phyloP scores from a whole-genome alignment of 768 basidiomycete genomes.

The Xanthoconium stramineum region DNA sequence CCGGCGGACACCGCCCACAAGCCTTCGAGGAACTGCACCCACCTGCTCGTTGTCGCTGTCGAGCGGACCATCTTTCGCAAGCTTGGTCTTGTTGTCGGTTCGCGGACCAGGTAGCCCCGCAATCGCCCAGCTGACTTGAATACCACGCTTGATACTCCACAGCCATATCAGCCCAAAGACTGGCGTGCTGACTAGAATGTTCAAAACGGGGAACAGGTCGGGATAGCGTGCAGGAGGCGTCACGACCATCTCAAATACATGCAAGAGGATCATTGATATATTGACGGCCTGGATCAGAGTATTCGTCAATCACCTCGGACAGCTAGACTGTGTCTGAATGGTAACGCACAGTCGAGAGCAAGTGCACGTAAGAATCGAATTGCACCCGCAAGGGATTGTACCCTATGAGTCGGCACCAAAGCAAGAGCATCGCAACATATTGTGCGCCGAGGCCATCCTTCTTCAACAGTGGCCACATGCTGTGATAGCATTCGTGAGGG shows the following conservation, averaged over 20 bases:
- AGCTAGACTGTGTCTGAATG: too few relatives aligned
- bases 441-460: constrained; percentile 74
- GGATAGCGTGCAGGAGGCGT: constrained; percentile 74
- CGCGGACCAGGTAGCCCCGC: constrained; percentile 45
- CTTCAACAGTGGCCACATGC: constrained; percentile 90
- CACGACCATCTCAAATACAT: constrained; percentile 60
- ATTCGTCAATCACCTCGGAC: constrained; percentile 1
- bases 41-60: constrained; percentile 10
- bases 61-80: not conserved
- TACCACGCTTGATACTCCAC: constrained; percentile 81
- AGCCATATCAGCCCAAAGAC: constrained; percentile 84
- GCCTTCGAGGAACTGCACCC: not conserved
- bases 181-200: constrained; percentile 75
- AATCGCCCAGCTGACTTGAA: constrained; percentile 80
- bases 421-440: constrained; percentile 59
- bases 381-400: constrained; percentile 59
- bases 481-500: constrained; percentile 29
- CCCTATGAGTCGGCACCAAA: constrained; percentile 87
- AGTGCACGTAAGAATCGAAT: constrained; percentile 45
- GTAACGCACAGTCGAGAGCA: constrained; percentile 49
- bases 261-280: constrained; percentile 49
- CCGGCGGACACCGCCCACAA: constrained; percentile 2
- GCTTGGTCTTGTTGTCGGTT: not conserved
- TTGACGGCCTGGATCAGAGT: constrained; percentile 47
- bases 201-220: constrained; percentile 81